These are phyloP conservation scores for Urostyla sp. DNA, from an alignment of 73 alveolate genomes.

Conservation along the genomic window DNA sequence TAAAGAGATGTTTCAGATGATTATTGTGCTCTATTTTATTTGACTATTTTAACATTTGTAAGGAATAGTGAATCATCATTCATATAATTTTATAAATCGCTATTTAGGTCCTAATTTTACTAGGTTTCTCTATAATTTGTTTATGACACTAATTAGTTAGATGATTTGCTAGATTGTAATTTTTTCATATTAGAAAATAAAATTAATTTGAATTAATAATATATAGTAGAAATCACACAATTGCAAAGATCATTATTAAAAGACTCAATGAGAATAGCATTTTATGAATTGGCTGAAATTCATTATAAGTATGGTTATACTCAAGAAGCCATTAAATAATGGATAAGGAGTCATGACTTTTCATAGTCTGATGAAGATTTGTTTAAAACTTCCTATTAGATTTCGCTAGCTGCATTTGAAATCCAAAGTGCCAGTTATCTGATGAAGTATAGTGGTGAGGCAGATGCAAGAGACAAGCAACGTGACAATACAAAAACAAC, in stretches of 20 bases:
- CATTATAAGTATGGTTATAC: slow-evolving; percentile 56
- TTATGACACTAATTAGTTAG: no score
- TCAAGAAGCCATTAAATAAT: slow-evolving; percentile 53
- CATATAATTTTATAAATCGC: no score
- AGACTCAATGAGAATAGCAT: slow-evolving; percentile 58
- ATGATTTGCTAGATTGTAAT: no score
- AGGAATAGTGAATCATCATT: no score
- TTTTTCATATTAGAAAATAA: no score
- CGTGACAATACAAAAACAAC: not conserved
- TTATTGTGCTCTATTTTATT: no score
- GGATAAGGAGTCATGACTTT: slow-evolving; percentile 53
- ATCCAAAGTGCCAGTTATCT: not conserved
- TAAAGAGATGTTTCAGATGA: no score
- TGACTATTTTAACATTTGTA: no score
- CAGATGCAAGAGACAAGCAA: slow-evolving; percentile 51
- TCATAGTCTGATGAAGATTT: slow-evolving; percentile 52
- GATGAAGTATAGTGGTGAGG: slow-evolving; percentile 62
- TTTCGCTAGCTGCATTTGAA: slow-evolving; percentile 55
- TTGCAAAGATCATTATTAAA: slow-evolving; percentile 28
- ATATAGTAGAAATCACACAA: slow-evolving; percentile 55
- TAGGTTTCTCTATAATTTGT: no score
- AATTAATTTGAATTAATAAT: no score
- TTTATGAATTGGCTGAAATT: slow-evolving; percentile 52
- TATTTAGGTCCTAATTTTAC: no score
- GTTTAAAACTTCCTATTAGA: slow-evolving; percentile 23